Evolutionary conservation across 1,139 yeast genomes (phyloP).

Genomic region (Lodderomyces orthopsilosis): DNA sequence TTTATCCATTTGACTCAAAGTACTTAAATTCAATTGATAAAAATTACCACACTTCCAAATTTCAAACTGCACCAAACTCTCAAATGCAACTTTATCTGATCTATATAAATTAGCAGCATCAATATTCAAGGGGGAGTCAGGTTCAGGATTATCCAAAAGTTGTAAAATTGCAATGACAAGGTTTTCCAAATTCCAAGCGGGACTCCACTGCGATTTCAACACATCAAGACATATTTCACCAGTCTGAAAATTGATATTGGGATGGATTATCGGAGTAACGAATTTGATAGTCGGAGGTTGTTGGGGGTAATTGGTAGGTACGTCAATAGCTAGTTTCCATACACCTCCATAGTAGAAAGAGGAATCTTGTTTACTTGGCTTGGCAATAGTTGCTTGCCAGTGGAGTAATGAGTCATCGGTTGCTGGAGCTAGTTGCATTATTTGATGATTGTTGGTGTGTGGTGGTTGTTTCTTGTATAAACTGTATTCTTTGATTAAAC

Average conservation of each 20-base stretch:
- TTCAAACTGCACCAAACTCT: slow-evolving; percentile 62
- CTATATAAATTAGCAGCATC: slow-evolving; percentile 81
- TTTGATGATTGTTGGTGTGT: slow-evolving; percentile 30
- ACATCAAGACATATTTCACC: slow-evolving; percentile 90
- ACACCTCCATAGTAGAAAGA: slow-evolving; percentile 47
- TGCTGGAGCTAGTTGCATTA: slow-evolving; percentile 43
- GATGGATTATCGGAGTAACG: slow-evolving; percentile 60
- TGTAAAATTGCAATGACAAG: slow-evolving; percentile 70
- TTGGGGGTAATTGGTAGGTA: slow-evolving; percentile 62
- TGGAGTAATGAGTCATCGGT: slow-evolving; percentile 42
- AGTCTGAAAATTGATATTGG: slow-evolving; percentile 63
- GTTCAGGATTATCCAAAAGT: slow-evolving; percentile 74
- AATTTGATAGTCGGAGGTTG: slow-evolving; percentile 67
- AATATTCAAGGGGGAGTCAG: slow-evolving; percentile 79
- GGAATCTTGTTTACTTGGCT: slow-evolving; percentile 48
- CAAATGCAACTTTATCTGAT: slow-evolving; percentile 52
- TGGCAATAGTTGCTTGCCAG: slow-evolving; percentile 63
- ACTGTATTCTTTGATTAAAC: slow-evolving; percentile 28
- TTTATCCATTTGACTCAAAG: not conserved
- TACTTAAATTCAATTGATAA: slow-evolving; percentile 1
- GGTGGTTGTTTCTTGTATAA: slow-evolving; percentile 23
- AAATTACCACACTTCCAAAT: slow-evolving; percentile 32
- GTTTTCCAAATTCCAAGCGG: slow-evolving; percentile 79
- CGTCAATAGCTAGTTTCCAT: slow-evolving; percentile 54
- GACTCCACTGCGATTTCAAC: slow-evolving; percentile 73